These are phyloP conservation scores for Acanthamoeba royreba DNA, from an alignment of 208 protist genomes.

Conservation along the genomic window DNA sequence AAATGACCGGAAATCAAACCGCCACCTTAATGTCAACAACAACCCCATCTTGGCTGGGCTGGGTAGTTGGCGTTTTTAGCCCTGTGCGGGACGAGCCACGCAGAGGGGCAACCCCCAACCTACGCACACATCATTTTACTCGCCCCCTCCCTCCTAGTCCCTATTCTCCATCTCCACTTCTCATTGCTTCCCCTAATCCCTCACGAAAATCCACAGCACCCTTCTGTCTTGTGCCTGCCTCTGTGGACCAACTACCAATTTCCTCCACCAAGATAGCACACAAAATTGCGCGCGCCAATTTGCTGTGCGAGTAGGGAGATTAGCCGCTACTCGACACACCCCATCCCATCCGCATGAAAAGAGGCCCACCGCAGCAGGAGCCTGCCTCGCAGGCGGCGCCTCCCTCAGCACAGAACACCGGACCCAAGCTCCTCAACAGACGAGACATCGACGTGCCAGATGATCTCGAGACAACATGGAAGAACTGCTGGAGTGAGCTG, in stretches of 20 bases:
- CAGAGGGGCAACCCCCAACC: neutral
- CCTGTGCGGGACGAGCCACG: neutral
- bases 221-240: neutral
- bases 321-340: neutral
- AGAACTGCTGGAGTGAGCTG: neutral
- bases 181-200: too few species aligned
- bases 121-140: neutral
- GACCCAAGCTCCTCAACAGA: neutral
- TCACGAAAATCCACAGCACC: neutral
- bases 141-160: neutral
- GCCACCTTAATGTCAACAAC: neutral
- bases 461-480: conserved; percentile 19
- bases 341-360: neutral
- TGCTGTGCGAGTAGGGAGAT: too few species aligned
- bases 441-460: conserved; percentile 14
- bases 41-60: neutral
- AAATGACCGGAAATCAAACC: neutral
- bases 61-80: neutral
- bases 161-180: too few species aligned
- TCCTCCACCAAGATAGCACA: too few species aligned
- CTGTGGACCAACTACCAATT: too few species aligned
- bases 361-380: neutral
- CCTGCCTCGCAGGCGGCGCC: too few species aligned
- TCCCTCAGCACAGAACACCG: neutral
- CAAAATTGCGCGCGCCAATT: neutral